Percentiles rank a stretch among this genome's conserved stretches.
These are phyloP conservation scores for Adansonia grandidieri DNA, from an alignment of 441 rosid genomes.

Conservation along the genomic window DNA sequence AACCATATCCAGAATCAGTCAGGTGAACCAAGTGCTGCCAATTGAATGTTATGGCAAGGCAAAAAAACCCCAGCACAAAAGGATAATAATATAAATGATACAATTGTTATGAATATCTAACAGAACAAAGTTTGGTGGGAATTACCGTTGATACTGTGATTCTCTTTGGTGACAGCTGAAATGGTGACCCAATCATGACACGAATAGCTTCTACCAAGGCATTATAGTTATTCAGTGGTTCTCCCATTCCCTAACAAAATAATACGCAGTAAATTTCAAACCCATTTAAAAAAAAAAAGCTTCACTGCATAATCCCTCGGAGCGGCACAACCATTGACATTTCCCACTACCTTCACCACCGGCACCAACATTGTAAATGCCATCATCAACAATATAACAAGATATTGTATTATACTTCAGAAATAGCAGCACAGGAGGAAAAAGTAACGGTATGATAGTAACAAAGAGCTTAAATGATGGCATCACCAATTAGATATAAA, in stretches of 20 bases:
- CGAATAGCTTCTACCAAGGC: conserved; percentile 85
- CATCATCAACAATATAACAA: background rate
- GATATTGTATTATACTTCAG: conserved; percentile 14
- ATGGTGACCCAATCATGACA: conserved; percentile 73
- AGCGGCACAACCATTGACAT: background rate
- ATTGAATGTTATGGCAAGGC: background rate
- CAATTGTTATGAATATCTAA: background rate
- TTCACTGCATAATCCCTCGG: background rate
- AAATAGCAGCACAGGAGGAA: background rate
- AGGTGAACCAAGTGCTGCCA: conserved; percentile 9
- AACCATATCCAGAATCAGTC: background rate
- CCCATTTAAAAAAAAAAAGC: background rate
- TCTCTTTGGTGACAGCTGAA: conserved; percentile 81
- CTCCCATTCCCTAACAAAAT: conserved; percentile 90
- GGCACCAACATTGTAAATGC: background rate
- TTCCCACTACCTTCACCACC: background rate
- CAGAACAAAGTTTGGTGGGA: conserved; percentile 8
- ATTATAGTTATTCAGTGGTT: conserved; percentile 88
- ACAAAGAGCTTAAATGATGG: background rate
- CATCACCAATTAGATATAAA: background rate
- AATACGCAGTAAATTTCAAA: conserved; percentile 28
- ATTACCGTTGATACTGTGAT: conserved; percentile 90
- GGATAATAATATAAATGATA: background rate
- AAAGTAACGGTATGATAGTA: background rate
- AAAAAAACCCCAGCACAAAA: background rate